Evolutionary conservation across 2,329 filamentous ascomycete species (phyloP).

Genomic region (Macrophomina phaseolina): DNA sequence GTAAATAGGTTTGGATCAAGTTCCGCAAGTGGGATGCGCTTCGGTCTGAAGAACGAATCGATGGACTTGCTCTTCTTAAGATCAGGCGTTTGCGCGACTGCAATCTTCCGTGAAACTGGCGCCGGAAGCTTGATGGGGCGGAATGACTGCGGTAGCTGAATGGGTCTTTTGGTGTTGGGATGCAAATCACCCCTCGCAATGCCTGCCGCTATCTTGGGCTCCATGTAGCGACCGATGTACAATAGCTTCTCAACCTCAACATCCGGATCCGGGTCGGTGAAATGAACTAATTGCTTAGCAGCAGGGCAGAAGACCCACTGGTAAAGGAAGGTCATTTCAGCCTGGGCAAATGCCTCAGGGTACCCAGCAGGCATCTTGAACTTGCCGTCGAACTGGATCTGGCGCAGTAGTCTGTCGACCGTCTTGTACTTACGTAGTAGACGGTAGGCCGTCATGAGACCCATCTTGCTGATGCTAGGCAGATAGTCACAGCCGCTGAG

Average conservation of each 20-base stretch:
- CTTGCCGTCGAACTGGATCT: constrained; percentile 89
- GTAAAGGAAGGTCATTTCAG: constrained; percentile 90
- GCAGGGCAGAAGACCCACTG: constrained; percentile 92
- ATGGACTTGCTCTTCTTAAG: constrained; percentile 67
- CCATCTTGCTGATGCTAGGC: constrained; percentile 81
- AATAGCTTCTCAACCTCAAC: constrained; percentile 73
- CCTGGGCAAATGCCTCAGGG: constrained; percentile 78
- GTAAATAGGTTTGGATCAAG: constrained; percentile 71
- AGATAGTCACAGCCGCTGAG: constrained; percentile 96
- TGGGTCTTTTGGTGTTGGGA: constrained; percentile 81
- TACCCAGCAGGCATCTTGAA: constrained; percentile 81
- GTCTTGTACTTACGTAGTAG: constrained; percentile 89
- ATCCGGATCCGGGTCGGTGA: constrained; percentile 70
- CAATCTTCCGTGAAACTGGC: constrained; percentile 39
- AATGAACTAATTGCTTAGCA: constrained; percentile 71
- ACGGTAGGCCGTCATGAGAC: constrained; percentile 90
- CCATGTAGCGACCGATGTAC: constrained; percentile 79
- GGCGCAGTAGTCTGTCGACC: constrained; percentile 79
- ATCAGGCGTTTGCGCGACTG: constrained; percentile 49
- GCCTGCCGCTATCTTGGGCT: constrained; percentile 70
- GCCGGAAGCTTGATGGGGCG: constrained; percentile 42
- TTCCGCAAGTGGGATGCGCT: constrained; percentile 68
- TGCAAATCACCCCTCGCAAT: constrained; percentile 85
- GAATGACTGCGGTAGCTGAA: constrained; percentile 43
- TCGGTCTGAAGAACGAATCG: constrained; percentile 68